These are phyloP conservation scores for Hirsutella rhossiliensis DNA, from an alignment of 2,329 filamentous ascomycete genomes.

Conservation along the genomic window DNA sequence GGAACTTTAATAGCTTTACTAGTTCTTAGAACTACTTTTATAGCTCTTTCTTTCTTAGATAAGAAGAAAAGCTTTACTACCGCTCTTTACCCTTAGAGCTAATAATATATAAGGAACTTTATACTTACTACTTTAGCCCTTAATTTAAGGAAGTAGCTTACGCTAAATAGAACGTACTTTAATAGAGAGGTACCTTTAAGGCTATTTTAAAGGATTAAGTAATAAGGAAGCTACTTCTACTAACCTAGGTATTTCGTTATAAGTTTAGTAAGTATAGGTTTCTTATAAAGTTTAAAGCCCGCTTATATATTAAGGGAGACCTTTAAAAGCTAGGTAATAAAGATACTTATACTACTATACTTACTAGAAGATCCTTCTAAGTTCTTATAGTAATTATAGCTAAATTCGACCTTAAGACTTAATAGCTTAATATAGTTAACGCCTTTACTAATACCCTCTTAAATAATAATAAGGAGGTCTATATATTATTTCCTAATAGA, in stretches of 20 bases:
- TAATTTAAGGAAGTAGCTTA: slow-evolving; percentile 3
- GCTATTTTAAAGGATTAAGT: not conserved
- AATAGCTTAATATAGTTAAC: slow-evolving; percentile 2
- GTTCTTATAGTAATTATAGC: slow-evolving; percentile 1
- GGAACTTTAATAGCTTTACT: no score
- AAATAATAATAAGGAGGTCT: slow-evolving; percentile 1
- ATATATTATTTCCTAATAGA: not conserved
- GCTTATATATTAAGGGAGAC: not conserved
- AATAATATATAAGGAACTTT: slow-evolving; percentile 1
- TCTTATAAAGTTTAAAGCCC: slow-evolving; percentile 1
- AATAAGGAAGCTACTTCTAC: not conserved
- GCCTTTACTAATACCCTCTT: slow-evolving; percentile 2
- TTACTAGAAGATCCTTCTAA: slow-evolving; percentile 1
- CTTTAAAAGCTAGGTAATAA: not conserved
- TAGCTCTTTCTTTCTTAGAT: not conserved
- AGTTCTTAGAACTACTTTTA: no score
- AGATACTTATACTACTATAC: slow-evolving; percentile 1
- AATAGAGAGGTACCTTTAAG: not conserved
- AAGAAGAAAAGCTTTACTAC: no score
- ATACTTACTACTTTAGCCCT: not conserved
- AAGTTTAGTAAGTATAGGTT: slow-evolving; percentile 3
- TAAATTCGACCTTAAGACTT: slow-evolving; percentile 1
- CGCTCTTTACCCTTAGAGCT: slow-evolving; percentile 1
- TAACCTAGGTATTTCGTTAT: not conserved
- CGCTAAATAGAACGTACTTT: not conserved